A percentile compares a stretch with the other conserved stretches of the same genome.
These are phyloP conservation scores for Edaphochlamys debaryana DNA, from an alignment of 139 green algal genomes.

Conservation along the genomic window DNA sequence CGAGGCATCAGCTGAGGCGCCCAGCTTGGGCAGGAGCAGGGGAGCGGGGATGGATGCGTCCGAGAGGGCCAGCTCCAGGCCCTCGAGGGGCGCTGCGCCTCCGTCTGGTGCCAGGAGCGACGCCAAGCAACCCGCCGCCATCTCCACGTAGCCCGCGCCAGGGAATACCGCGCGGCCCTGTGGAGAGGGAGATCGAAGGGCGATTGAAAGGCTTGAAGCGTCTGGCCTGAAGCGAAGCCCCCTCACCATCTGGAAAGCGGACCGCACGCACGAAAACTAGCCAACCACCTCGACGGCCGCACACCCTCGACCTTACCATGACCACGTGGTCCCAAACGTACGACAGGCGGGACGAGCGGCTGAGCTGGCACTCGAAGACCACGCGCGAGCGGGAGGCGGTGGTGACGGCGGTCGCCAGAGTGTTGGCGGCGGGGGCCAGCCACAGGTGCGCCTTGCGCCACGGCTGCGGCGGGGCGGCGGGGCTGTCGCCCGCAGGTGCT, in stretches of 20 bases:
- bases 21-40: slow-evolving; percentile 40
- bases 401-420: slow-evolving; percentile 2
- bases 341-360: neutral
- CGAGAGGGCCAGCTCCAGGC: slow-evolving; percentile 14
- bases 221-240: too few species aligned
- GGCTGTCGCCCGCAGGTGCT: neutral
- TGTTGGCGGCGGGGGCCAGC: neutral
- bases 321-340: slow-evolving; percentile 78
- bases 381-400: neutral
- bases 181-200: too few species aligned
- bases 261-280: too few species aligned
- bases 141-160: slow-evolving; percentile 72
- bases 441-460: slow-evolving; percentile 37
- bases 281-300: too few species aligned
- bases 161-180: slow-evolving; percentile 63
- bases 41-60: slow-evolving; percentile 62
- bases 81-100: neutral
- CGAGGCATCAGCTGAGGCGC: neutral
- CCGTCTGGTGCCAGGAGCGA: neutral
- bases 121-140: slow-evolving; percentile 28
- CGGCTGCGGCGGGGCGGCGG: neutral
- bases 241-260: too few species aligned
- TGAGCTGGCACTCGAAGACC: slow-evolving; percentile 22
- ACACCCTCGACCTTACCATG: too few species aligned
- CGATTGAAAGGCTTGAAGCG: too few species aligned